phyloP scores from a whole-genome alignment of 345 rosid species.

The Eucalyptus fibrosa region DNA sequence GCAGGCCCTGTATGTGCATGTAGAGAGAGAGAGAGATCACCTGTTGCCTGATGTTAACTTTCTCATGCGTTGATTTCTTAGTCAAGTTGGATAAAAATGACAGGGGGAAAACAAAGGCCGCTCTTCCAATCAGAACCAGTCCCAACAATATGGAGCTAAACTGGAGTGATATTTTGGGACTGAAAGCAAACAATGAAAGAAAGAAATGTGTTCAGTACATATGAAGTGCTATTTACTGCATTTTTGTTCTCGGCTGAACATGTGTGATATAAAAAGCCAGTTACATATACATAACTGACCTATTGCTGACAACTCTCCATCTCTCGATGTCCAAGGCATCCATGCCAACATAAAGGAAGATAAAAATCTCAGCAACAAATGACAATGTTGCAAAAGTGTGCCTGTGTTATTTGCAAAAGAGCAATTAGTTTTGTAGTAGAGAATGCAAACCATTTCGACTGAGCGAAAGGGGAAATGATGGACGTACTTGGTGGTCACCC shows the following conservation, averaged over 20 bases:
- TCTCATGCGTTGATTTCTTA: conserved; percentile 44
- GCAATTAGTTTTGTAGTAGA: background rate
- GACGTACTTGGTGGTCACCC: conserved; percentile 82
- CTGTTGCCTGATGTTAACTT: conserved; percentile 53
- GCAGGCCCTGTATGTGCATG: background rate
- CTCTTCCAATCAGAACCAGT: conserved; percentile 74
- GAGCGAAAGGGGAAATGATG: background rate
- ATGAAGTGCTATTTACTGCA: background rate
- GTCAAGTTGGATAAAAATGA: conserved; percentile 85
- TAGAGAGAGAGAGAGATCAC: conserved; percentile 7
- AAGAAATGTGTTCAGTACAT: background rate
- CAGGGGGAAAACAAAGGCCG: conserved; percentile 81
- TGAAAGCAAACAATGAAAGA: background rate
- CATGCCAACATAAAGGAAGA: conserved; percentile 98
- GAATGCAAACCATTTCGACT: background rate
- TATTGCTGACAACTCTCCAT: conserved; percentile 69
- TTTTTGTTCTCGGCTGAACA: background rate
- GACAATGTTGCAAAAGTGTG: conserved; percentile 90
- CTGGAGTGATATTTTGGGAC: conserved; percentile 67
- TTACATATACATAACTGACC: conserved; percentile 12
- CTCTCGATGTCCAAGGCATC: conserved; percentile 94
- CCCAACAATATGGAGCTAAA: conserved; percentile 75
- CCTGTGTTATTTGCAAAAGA: conserved; percentile 20
- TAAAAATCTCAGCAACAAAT: conserved; percentile 86
- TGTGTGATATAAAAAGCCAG: background rate